A percentile compares a stretch with the other conserved stretches of the same genome.
phyloP scores from a whole-genome alignment of 768 basidiomycete genomes.

The Stropharia rugosoannulata region DNA sequence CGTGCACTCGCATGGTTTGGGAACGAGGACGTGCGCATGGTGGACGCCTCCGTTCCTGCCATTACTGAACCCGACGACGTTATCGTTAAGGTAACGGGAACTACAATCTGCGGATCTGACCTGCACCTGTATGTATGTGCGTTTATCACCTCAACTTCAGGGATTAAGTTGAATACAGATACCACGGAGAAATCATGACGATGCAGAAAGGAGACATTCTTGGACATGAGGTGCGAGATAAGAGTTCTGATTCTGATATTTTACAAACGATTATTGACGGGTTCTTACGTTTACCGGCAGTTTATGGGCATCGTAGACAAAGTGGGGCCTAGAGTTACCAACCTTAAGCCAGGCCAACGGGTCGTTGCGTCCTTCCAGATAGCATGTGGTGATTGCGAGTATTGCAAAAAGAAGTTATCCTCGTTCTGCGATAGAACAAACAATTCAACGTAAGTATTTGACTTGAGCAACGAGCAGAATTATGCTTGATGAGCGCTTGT shows the following conservation, averaged over 20 bases:
- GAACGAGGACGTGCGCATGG: slow-evolving; percentile 41
- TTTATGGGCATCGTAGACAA: slow-evolving; percentile 71
- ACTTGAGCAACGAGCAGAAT: not conserved
- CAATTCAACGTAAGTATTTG: slow-evolving; percentile 47
- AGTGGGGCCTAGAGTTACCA: slow-evolving; percentile 62
- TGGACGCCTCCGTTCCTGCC: slow-evolving; percentile 44
- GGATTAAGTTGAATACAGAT: slow-evolving; percentile 21
- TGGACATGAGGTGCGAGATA: slow-evolving; percentile 58
- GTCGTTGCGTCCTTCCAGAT: slow-evolving; percentile 82
- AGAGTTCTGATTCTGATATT: too few species aligned
- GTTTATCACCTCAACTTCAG: not conserved
- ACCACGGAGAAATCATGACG: slow-evolving; percentile 67
- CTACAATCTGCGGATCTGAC: slow-evolving; percentile 72
- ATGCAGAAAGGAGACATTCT: slow-evolving; percentile 75
- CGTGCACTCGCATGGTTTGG: slow-evolving; percentile 72
- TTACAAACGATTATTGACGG: not conserved
- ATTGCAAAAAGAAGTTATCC: slow-evolving; percentile 71
- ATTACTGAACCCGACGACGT: slow-evolving; percentile 77
- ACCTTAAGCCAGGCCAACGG: slow-evolving; percentile 61
- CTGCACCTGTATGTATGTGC: slow-evolving; percentile 43
- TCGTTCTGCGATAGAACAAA: slow-evolving; percentile 78
- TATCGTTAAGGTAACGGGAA: slow-evolving; percentile 72
- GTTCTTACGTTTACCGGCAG: slow-evolving; percentile 24
- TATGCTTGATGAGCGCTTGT: not conserved
- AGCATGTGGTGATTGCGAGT: slow-evolving; percentile 70